Conservation (phyloP, 192 early-diverging fungal species). For the Borealophlyctis nickersoniae region DNA sequence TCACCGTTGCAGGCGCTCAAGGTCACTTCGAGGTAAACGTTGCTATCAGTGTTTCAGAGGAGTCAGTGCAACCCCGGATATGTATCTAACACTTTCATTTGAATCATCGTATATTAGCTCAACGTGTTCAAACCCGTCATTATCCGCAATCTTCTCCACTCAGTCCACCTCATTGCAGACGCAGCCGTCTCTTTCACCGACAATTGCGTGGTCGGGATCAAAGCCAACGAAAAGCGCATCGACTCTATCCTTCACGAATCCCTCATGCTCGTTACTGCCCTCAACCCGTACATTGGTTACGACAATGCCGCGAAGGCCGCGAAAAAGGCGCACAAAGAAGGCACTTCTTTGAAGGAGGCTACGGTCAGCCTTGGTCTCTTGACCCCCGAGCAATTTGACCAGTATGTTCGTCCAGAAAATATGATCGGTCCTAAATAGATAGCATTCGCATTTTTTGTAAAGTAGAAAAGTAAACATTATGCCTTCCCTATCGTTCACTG, state of each 20-base stretch:
- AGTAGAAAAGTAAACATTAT: no score
- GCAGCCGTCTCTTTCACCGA: constrained; percentile 88
- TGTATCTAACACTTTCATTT: neutral
- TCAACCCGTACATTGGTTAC: constrained; percentile 95
- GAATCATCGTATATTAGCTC: constrained; percentile 47
- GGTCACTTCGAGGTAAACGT: constrained; percentile 92
- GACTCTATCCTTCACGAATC: constrained; percentile 82
- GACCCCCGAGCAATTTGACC: constrained; percentile 87
- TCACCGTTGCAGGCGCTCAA: constrained; percentile 89
- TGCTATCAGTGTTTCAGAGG: neutral
- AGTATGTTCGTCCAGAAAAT: constrained; percentile 89
- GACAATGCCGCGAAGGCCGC: constrained; percentile 86
- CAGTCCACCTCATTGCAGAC: constrained; percentile 82
- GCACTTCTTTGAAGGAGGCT: constrained; percentile 86
- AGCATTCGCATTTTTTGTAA: no score
- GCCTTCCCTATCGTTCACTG: no score
- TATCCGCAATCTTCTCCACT: constrained; percentile 97
- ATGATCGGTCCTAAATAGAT: constrained; percentile 47
- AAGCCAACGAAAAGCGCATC: constrained; percentile 91
- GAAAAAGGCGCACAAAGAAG: constrained; percentile 97
- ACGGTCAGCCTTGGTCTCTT: constrained; percentile 82
- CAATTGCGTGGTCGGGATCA: constrained; percentile 94
- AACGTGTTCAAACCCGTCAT: constrained; percentile 99
- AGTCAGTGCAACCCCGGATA: neutral
- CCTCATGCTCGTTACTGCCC: constrained; percentile 97